These are phyloP conservation scores for Saturnispora sekii DNA, from an alignment of 805 yeast species.

Conservation along the genomic window DNA sequence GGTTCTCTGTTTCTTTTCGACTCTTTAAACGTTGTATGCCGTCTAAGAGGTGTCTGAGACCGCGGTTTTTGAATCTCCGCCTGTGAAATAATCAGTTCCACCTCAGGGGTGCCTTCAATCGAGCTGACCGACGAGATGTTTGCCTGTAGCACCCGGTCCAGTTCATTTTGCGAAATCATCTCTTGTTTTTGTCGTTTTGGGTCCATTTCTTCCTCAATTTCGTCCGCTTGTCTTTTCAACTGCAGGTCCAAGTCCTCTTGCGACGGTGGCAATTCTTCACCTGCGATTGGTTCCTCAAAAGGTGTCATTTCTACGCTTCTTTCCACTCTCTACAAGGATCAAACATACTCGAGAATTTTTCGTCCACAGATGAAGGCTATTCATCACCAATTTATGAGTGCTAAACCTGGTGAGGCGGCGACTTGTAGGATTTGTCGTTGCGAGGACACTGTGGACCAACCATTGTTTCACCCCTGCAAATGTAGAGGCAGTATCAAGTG, in stretches of 20 bases:
- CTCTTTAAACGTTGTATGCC: neutral
- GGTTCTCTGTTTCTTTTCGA: slow-evolving; percentile 10
- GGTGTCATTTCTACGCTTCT: neutral
- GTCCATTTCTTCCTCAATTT: neutral
- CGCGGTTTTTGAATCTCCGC: neutral
- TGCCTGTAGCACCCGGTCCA: neutral
- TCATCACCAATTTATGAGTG: neutral
- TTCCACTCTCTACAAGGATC: neutral
- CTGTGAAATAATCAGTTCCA: slow-evolving; percentile 4
- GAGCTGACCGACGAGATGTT: slow-evolving; percentile 1
- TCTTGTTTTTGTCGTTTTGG: neutral
- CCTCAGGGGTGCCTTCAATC: slow-evolving; percentile 9
- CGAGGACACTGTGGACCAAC: slow-evolving; percentile 70
- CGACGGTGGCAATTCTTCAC: neutral
- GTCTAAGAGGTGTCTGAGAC: neutral
- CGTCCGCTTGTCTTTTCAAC: slow-evolving; percentile 2
- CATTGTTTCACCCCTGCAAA: slow-evolving; percentile 83
- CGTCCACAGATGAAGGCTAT: neutral
- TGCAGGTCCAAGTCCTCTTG: neutral
- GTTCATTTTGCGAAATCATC: slow-evolving; percentile 1
- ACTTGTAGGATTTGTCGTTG: slow-evolving; percentile 92
- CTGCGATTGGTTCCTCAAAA: neutral
- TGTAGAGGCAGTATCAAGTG: slow-evolving; percentile 91
- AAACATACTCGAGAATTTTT: neutral
- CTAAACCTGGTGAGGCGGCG: slow-evolving; percentile 28